These are phyloP conservation scores for Ramaria sp. DNA, from an alignment of 768 basidiomycete species.

Conservation along the genomic window DNA sequence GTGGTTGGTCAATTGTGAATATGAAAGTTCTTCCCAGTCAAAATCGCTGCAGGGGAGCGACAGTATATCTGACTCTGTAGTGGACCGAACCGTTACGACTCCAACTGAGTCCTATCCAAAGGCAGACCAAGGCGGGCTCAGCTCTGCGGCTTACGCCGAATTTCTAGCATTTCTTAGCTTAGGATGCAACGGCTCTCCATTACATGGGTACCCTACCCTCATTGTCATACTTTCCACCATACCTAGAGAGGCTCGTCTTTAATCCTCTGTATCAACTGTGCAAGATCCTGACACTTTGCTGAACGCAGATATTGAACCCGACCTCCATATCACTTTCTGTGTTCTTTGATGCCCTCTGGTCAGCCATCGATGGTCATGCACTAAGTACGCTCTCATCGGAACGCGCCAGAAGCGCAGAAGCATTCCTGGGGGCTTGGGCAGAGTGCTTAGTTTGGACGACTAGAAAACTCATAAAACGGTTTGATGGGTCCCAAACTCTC, in stretches of 20 bases:
- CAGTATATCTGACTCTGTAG: conserved; percentile 7
- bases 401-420: conserved; percentile 37
- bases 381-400: conserved; percentile 35
- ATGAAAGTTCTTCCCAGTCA: conserved; percentile 13
- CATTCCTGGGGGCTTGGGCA: conserved; percentile 57
- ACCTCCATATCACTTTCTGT: conserved; percentile 26
- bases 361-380: conserved; percentile 60
- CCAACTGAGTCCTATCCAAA: background rate
- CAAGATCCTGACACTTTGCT: background rate
- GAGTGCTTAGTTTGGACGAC: conserved; percentile 51
- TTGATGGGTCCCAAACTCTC: background rate
- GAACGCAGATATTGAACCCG: background rate
- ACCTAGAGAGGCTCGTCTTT: conserved; percentile 44
- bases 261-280: conserved; percentile 15
- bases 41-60: conserved; percentile 27
- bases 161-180: conserved; percentile 72
- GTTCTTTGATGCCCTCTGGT: conserved; percentile 75
- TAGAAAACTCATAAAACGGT: conserved; percentile 1
- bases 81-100: background rate
- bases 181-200: conserved; percentile 71
- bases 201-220: conserved; percentile 73
- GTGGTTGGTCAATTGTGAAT: conserved; percentile 40
- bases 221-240: conserved; percentile 77
- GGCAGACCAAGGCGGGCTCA: conserved; percentile 4
- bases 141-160: conserved; percentile 46